A percentile compares a stretch with the other conserved stretches of the same genome.
Evolutionary conservation across 108 stramenopile genomes (phyloP).

Genomic region (Nitzschia sp.): DNA sequence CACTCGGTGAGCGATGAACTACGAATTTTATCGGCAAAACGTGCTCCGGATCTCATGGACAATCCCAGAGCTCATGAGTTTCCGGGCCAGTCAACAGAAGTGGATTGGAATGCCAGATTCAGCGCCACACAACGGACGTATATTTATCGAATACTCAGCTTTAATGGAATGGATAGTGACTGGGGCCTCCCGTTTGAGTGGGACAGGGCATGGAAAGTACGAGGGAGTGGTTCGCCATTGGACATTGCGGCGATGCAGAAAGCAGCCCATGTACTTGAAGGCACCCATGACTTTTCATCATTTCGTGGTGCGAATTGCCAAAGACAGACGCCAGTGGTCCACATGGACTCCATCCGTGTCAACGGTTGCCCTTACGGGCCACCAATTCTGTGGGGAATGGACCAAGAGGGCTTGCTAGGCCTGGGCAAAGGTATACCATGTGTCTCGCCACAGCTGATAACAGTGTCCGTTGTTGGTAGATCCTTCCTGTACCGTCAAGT

Average conservation of each 20-base stretch:
- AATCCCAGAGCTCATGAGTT: constrained; percentile 40
- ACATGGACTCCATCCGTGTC: constrained; percentile 50
- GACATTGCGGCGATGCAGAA: constrained; percentile 67
- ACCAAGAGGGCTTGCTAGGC: background rate
- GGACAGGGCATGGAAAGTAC: constrained; percentile 72
- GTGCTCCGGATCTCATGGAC: constrained; percentile 40
- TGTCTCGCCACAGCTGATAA: constrained; percentile 42
- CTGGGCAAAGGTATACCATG: background rate
- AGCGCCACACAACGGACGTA: constrained; percentile 78
- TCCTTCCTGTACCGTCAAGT: constrained; percentile 85
- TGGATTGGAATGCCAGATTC: constrained; percentile 83
- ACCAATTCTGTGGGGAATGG: background rate
- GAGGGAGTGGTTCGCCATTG: constrained; percentile 13
- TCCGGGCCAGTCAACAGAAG: constrained; percentile 36
- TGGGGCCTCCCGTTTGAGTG: constrained; percentile 68
- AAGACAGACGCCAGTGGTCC: constrained; percentile 63
- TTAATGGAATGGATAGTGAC: constrained; percentile 10
- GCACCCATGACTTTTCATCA: constrained; percentile 79
- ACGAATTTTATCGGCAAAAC: constrained; percentile 26
- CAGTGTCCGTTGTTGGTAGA: constrained; percentile 64
- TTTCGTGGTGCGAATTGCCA: constrained; percentile 77
- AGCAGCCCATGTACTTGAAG: constrained; percentile 55
- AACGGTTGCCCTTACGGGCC: constrained; percentile 28
- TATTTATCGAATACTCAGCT: constrained; percentile 69
- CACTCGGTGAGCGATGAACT: constrained; percentile 28